Conservation (phyloP, 306 rosid species). For the Castanea sativa region DNA sequence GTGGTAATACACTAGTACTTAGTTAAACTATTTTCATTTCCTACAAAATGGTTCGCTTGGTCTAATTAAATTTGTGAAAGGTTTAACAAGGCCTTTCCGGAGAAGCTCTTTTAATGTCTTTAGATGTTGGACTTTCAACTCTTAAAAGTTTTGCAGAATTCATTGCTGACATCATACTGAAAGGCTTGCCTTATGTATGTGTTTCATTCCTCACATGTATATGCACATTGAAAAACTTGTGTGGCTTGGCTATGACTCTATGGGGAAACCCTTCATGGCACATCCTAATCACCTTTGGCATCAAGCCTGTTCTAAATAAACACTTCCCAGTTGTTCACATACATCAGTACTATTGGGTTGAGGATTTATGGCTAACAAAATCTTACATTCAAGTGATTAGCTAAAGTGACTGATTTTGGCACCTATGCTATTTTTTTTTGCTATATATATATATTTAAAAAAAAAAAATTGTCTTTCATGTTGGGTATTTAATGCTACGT, state of each 20-base stretch:
- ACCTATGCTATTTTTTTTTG: neutral
- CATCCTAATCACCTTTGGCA: slow-evolving; percentile 34
- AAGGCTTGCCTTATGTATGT: neutral
- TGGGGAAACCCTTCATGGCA: slow-evolving; percentile 44
- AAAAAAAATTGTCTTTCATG: neutral
- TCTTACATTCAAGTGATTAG: neutral
- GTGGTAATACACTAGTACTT: slow-evolving; percentile 83
- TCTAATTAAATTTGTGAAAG: slow-evolving; percentile 1
- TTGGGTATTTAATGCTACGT: slow-evolving; percentile 5
- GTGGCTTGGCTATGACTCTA: neutral
- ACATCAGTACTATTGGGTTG: neutral
- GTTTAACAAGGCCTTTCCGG: neutral
- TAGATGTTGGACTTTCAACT: neutral
- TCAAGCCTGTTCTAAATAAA: slow-evolving; percentile 26
- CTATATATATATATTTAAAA: neutral
- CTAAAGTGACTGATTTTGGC: neutral
- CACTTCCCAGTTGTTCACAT: neutral
- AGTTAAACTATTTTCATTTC: neutral
- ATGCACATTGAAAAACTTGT: neutral
- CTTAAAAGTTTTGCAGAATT: neutral
- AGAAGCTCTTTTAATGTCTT: neutral
- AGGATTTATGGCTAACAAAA: neutral
- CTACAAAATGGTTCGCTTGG: neutral
- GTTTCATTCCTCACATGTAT: neutral
- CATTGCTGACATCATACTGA: neutral